Evolutionary conservation across 495 filamentous ascomycete genomes (phyloP).

Genomic region (Tuber magnatum): DNA sequence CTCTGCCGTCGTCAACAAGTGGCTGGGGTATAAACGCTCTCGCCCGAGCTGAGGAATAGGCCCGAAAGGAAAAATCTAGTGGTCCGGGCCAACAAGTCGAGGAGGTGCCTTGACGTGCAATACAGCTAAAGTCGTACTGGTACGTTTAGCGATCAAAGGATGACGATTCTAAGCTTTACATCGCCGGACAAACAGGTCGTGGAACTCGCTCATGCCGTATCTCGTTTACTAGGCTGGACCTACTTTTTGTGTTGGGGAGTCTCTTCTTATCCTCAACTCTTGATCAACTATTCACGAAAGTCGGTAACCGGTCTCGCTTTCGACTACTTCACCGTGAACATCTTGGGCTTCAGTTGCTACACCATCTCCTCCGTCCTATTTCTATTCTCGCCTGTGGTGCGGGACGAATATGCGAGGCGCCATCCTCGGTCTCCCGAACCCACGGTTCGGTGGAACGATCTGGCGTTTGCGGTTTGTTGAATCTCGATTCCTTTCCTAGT

Average conservation of each 20-base stretch:
- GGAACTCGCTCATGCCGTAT: conserved; percentile 40
- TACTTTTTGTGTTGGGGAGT: conserved; percentile 70
- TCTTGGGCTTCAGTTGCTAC: conserved; percentile 65
- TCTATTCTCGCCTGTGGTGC: conserved; percentile 69
- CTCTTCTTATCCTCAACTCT: conserved; percentile 86
- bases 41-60: not conserved
- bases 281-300: conserved; percentile 64
- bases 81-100: not conserved
- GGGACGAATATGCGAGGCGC: conserved; percentile 74
- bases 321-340: conserved; percentile 78
- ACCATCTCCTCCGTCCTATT: conserved; percentile 63
- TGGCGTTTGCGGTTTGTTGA: conserved; percentile 62
- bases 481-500: not conserved
- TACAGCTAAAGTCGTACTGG: not conserved
- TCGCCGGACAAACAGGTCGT: not conserved
- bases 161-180: not conserved
- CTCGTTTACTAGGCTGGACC: conserved; percentile 52
- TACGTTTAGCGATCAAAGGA: not conserved
- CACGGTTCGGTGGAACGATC: conserved; percentile 82
- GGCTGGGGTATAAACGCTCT: not conserved
- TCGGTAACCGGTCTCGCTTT: conserved; percentile 77
- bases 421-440: conserved; percentile 63
- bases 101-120: not conserved
- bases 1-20: not conserved
- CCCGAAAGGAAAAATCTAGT: not conserved